Base-by-base conservation (phyloP, 108 stramenopile genomes). In the Nannochloropsis oceanica region DNA sequence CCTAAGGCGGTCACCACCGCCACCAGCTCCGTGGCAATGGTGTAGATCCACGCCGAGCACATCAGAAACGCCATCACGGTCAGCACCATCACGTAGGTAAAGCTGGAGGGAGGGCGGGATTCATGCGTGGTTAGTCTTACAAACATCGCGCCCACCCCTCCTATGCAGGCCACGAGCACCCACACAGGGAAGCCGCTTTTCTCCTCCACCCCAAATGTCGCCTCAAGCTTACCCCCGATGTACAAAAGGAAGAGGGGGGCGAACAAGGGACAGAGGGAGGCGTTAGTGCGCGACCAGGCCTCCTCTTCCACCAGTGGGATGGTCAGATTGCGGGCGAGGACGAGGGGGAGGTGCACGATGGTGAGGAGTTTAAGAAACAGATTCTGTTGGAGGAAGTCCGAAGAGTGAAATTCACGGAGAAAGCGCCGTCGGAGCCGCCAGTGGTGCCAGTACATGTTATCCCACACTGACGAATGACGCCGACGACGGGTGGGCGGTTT, bases 31-130 rank as follows among this genome's bases (percentile, higher is more conserved):
- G 95, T 94, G 18, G 98, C 98, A 82, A 99, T 92, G 80, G 87
- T 85, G 91, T 97, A 96, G 82, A 99, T 94, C 98, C 96, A 98
- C 0, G 94, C 93, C 14, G 96, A 96, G 43, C 89, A 90, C 85
- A 89, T 42, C 24, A 26, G 42, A 79, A 91, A 91, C 8, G 87
- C 89, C 44, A 44, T 59, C 50, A 86, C 18, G 2, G 85, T 84
- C 87, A 87, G 13, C 14, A 24, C 82, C 44, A 89, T 79, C 7
- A 79, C 83, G 50, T 84, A 87, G 34, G 43, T 42, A 25, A 44
- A 25, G 8, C 79, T 43, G 80, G 27, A 1, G 9, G 87, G 87
- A 80, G 83, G 73, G 13, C 84, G 83, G n/a, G 82, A 73, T 10
- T n/a, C 59, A 10, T 73, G 59, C 9, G 59, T 73, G 5, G 59